Percentiles rank a stretch among this genome's conserved stretches.
phyloP scores from a whole-genome alignment of 352 stramenopile genomes.

The Pythium oligandrum region DNA sequence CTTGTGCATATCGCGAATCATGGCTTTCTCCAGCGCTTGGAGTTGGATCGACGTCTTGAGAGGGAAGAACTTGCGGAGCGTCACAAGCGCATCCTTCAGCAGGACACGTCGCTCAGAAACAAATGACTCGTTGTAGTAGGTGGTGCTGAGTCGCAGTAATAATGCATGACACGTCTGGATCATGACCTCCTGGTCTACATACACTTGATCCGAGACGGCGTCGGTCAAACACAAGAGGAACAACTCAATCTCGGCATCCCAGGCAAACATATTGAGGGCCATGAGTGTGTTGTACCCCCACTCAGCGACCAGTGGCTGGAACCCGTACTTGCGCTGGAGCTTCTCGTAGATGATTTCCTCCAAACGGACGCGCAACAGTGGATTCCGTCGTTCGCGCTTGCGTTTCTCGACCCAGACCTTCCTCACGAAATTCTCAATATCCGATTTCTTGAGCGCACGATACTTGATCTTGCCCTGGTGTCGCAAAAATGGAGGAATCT shows the following conservation, averaged over 20 bases:
- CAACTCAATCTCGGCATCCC: conserved; percentile 77
- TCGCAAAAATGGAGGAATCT: conserved; percentile 63
- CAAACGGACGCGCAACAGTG: conserved; percentile 31
- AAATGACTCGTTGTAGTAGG: conserved; percentile 58
- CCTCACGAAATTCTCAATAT: conserved; percentile 61
- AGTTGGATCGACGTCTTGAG: conserved; percentile 70
- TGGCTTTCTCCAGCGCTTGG: conserved; percentile 67
- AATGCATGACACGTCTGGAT: conserved; percentile 44
- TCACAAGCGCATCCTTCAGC: conserved; percentile 68
- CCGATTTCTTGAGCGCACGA: conserved; percentile 55
- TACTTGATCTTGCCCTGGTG: conserved; percentile 70
- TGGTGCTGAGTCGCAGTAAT: conserved; percentile 39
- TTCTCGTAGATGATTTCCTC: conserved; percentile 76
- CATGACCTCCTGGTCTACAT: conserved; percentile 69
- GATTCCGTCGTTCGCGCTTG: conserved; percentile 57
- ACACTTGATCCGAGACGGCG: conserved; percentile 64
- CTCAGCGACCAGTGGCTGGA: conserved; percentile 76
- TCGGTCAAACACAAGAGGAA: conserved; percentile 69
- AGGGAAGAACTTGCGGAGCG: conserved; percentile 73
- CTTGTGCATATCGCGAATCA: conserved; percentile 79
- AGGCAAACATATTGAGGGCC: conserved; percentile 55
- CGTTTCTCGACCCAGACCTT: conserved; percentile 76
- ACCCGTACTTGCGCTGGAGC: conserved; percentile 74
- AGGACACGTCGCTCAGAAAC: conserved; percentile 43
- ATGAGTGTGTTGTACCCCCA: conserved; percentile 86